These are phyloP conservation scores for Amborella trichopoda DNA, from an alignment of 164 flowering plant genomes.

Conservation along the genomic window DNA sequence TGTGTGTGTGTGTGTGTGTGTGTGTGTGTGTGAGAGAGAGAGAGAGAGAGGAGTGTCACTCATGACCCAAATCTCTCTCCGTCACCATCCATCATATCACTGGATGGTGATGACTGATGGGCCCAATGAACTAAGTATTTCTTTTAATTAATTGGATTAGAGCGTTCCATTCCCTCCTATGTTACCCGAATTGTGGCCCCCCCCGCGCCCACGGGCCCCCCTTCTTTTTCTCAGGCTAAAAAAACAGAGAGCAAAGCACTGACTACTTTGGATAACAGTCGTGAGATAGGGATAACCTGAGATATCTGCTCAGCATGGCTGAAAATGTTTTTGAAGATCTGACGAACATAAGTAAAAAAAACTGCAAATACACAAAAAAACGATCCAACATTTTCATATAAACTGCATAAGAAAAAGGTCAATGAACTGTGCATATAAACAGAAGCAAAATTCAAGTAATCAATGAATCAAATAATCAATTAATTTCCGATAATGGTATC, in stretches of 20 bases:
- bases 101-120: neutral
- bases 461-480: no score
- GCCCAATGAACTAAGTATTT: neutral
- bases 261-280: neutral
- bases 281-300: slow-evolving; percentile 37
- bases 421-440: no score
- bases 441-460: no score
- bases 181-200: neutral
- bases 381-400: no score
- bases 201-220: no score
- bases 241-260: neutral
- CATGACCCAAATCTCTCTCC: no score
- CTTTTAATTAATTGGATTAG: neutral
- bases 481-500: no score
- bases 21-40: no score
- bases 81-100: no score
- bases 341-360: slow-evolving; percentile 52
- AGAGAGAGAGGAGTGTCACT: no score
- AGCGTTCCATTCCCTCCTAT: neutral
- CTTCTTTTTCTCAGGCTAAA: neutral
- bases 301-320: slow-evolving; percentile 88
- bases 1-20: no score
- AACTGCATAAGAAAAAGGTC: no score
- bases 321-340: slow-evolving; percentile 80
- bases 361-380: slow-evolving; percentile 61